Conservation (phyloP, 2,329 filamentous ascomycete species). For the Paecilomyces variotii region DNA sequence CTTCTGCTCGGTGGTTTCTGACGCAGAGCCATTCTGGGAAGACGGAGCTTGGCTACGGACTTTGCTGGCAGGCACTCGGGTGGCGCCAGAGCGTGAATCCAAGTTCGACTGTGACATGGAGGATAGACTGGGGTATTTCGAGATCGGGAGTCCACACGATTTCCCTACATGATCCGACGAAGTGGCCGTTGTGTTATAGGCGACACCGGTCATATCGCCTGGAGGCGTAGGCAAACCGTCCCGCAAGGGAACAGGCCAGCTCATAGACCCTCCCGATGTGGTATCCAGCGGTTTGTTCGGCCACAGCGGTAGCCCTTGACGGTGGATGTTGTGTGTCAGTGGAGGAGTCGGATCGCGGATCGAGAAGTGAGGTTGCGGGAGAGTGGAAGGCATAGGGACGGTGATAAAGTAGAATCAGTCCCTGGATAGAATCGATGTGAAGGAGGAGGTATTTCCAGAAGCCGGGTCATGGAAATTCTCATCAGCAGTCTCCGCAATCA, state of each 20-base stretch:
- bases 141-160: constrained; percentile 16
- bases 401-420: constrained; percentile 4
- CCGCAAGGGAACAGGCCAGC: constrained; percentile 30
- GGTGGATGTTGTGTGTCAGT: constrained; percentile 12
- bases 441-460: constrained; percentile 5
- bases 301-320: constrained; percentile 7
- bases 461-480: constrained; percentile 12
- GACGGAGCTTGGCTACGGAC: constrained; percentile 15
- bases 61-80: constrained; percentile 16
- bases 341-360: constrained; percentile 20
- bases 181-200: constrained; percentile 25
- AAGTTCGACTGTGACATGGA: constrained; percentile 14
- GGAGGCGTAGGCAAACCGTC: constrained; percentile 36
- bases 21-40: constrained; percentile 12
- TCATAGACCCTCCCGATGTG: constrained; percentile 11
- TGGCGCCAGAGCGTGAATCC: constrained; percentile 14
- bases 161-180: constrained; percentile 25
- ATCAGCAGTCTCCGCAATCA: not conserved
- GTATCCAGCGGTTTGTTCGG: constrained; percentile 5
- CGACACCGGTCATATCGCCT: constrained; percentile 34
- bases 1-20: constrained; percentile 16
- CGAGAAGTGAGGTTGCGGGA: constrained; percentile 18
- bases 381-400: constrained; percentile 27
- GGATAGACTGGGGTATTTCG: constrained; percentile 14
- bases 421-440: constrained; percentile 7